Base-by-base conservation (phyloP, 805 yeast species). In the Metschnikowia vanudenii region DNA sequence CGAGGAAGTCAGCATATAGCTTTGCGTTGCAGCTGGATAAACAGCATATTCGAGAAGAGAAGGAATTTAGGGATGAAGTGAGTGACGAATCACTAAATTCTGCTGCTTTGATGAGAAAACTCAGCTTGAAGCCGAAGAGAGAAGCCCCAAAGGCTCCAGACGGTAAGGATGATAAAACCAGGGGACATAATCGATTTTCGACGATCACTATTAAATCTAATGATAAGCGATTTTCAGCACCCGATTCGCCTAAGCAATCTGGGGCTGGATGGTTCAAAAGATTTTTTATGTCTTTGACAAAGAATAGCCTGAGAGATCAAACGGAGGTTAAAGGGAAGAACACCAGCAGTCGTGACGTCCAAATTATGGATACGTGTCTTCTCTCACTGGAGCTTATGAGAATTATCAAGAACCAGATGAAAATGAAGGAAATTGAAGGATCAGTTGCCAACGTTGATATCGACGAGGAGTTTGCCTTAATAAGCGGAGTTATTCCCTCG, bases 381-480 rank as follows among this genome's bases (percentile, higher is more conserved):
- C 50, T 54, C 11, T 57, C 75, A 3, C 42, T 24, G 4, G 67
- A 67, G 20, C 63, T 73, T 37, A 60, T 65, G 47, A 51, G 67
- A 20, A 59, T 69, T 9, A 63, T 73, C 45, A 68, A 64, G 45
- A 66, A 65, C 42, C 76, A 76, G 7, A 59, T 78, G 43, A 70
- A 68, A 50, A 59, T 77, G 56, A 75, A 76, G 54, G 62, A 68
- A 45, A 68, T 75, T 43, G 82, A 78, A 57, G 82, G 82, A 0
- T 68, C 81, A 2, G 67, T 78, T 10, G 59, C 63, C 14, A 63
- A 65, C 20, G 73, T 72, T 12, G 68, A 67, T 2, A 62, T 75
- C 32, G 75, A 70, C 46, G 76, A 73, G 43, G 73, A 68, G 44
- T 68, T 69, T 50, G 72, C 76, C 4, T 52, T 67, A 13, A 69